Conservation (phyloP, 2,329 filamentous ascomycete genomes). For the Fusarium beomiforme region DNA sequence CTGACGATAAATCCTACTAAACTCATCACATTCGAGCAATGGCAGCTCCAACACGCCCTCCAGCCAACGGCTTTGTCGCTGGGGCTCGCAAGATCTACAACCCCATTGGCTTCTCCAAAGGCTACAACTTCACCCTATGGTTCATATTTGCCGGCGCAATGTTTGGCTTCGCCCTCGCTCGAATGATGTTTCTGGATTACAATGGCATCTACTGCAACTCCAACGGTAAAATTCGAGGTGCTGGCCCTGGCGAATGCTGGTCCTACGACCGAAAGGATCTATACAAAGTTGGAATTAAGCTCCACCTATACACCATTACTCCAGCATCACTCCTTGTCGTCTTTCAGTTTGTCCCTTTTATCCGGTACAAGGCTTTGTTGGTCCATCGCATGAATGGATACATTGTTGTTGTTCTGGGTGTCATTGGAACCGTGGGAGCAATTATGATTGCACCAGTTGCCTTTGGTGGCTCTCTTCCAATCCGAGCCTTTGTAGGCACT, state of each 20-base stretch:
- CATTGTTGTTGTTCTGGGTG: conserved; percentile 58
- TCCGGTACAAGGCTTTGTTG: conserved; percentile 58
- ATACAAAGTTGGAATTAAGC: conserved; percentile 51
- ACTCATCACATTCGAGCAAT: too few relatives aligned
- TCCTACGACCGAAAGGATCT: conserved; percentile 7
- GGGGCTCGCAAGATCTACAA: conserved; percentile 49
- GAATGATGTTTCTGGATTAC: conserved; percentile 37
- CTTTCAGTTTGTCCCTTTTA: conserved; percentile 59
- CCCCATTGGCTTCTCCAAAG: conserved; percentile 62
- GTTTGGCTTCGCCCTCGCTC: conserved; percentile 24
- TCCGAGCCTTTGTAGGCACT: conserved; percentile 55
- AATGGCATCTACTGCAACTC: conserved; percentile 14
- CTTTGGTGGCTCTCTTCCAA: conserved; percentile 63
- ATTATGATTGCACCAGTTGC: conserved; percentile 62
- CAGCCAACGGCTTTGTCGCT: conserved; percentile 10
- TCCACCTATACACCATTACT: conserved; percentile 57
- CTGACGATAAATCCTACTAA: accelerated
- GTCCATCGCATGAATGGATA: conserved; percentile 73
- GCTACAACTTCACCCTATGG: conserved; percentile 58
- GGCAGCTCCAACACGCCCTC: neutral
- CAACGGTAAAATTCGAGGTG: neutral
- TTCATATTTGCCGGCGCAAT: conserved; percentile 56
- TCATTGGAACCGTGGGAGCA: conserved; percentile 57
- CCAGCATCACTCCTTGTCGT: conserved; percentile 55
- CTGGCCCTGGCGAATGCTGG: conserved; percentile 19